These are phyloP conservation scores for Periglandula ipomoeae DNA, from an alignment of 2,329 filamentous ascomycete genomes.

Conservation along the genomic window DNA sequence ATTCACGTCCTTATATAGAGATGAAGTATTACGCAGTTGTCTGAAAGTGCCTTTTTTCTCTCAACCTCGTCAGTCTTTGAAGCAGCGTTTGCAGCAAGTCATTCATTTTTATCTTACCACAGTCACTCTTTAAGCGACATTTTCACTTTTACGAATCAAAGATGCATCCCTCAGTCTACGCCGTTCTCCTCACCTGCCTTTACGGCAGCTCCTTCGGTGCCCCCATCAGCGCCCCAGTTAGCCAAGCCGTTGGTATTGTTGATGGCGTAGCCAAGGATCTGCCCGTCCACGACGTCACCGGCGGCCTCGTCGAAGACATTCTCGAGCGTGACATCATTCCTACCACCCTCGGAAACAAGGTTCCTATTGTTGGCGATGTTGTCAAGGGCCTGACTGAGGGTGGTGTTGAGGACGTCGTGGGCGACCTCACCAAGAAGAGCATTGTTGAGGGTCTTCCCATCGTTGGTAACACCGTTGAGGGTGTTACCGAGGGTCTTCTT, in stretches of 20 bases:
- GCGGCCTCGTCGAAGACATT: neutral
- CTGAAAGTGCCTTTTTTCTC: neutral
- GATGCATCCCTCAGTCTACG: conserved; percentile 3
- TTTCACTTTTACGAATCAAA: neutral
- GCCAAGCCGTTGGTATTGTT: neutral
- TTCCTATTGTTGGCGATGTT: neutral
- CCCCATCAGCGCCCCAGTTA: neutral
- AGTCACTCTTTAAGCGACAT: neutral
- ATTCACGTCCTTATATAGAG: neutral
- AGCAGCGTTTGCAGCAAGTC: neutral
- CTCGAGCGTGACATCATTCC: neutral
- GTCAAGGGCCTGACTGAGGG: neutral
- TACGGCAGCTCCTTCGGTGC: conserved; percentile 5
- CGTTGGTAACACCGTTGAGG: too few relatives aligned
- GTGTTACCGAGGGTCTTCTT: too few relatives aligned
- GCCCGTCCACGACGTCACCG: too few relatives aligned
- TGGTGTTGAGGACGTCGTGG: neutral
- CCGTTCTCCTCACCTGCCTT: conserved; percentile 5
- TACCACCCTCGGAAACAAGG: neutral
- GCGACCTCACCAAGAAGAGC: neutral
- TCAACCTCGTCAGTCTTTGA: neutral
- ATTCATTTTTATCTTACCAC: neutral
- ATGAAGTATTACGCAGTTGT: too few relatives aligned
- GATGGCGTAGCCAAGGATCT: neutral
- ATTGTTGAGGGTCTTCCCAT: neutral